Evolutionary conservation across 2,329 filamentous ascomycete species (phyloP), one percentile per base, ranked within the genome.

Genomic region (Pseudogymnoascus sp.): DNA sequence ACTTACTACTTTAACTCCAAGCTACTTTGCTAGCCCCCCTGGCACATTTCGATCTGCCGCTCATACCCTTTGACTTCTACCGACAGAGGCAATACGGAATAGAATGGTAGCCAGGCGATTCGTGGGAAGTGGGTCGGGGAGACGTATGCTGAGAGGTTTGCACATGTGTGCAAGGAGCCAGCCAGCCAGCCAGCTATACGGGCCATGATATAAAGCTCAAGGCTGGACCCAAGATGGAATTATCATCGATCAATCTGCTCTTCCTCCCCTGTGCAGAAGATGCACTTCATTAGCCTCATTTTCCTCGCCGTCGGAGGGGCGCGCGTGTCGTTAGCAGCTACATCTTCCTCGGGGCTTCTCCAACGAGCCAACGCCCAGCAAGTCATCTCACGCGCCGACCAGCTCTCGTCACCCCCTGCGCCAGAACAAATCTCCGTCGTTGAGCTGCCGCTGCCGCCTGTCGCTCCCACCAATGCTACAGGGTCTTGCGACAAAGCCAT

Each of bases 361-460:
- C 15, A 39, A 39, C 15, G 37, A 15, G 15, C 37, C 8, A 15
- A 39, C 8, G 1, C 15, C 18, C 37, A 39, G 37, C 37, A 39
- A 20, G 7, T 8, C 15, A 20, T 39, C 15, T 3, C 2, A 20
- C 4, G 47, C 25, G 37, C 37, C 15, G 11, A 18, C 30, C 20
- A 7, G 9, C 30, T 18, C 18, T 14, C 60, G 30, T 11, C 6
- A 30, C 69, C 70, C 8, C 69, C 72, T 2, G 37, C 28, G 3
- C 72, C 71, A 0, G 74, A 76, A 58, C 70, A 71, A 2, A 71
- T 77, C 43, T 64, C 67, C 1, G 64, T 78, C 36, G 62, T 66
- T 11, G 68, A 73, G 59, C 66, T 78, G 0, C 71, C 74, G 0
- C 62, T 77, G 15, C 76, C 75, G 6, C 76, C 75, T 0, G 71